Evolutionary conservation across 1,284 basidiomycete species (phyloP).

Genomic region (Mycosarcoma mackinlayi): DNA sequence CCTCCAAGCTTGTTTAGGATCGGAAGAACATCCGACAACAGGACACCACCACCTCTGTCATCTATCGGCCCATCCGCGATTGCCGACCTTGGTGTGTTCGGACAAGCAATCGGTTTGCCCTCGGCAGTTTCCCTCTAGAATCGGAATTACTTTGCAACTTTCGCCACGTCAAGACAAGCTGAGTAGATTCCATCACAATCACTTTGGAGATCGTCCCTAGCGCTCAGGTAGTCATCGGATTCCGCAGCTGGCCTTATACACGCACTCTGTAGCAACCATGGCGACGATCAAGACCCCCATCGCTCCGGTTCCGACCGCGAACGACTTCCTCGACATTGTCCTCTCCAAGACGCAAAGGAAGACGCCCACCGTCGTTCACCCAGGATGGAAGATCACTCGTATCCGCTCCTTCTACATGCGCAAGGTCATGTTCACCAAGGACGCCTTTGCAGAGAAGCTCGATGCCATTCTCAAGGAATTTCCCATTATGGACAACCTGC

Average conservation of each 20-base stretch:
- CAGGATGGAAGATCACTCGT: conserved; percentile 96
- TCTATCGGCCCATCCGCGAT: background rate
- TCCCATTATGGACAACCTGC: conserved; percentile 71
- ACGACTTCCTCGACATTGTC: conserved; percentile 94
- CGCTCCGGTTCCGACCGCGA: conserved; percentile 93
- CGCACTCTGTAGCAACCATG: conserved; percentile 28
- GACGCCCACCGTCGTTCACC: conserved; percentile 84
- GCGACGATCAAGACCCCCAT: conserved; percentile 72
- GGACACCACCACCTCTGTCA: background rate
- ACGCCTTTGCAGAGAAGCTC: conserved; percentile 96
- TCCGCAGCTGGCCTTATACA: background rate
- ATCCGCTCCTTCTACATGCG: conserved; percentile 94
- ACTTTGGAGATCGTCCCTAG: too few relatives aligned
- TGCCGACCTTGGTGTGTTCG: background rate
- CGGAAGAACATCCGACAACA: conserved; percentile 4
- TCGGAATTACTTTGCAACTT: too few relatives aligned
- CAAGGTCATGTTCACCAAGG: conserved; percentile 99
- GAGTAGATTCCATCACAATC: too few relatives aligned
- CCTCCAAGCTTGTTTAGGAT: conserved; percentile 6
- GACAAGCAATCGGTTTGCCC: background rate
- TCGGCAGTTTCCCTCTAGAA: background rate
- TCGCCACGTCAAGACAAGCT: conserved; percentile 5
- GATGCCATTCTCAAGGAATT: conserved; percentile 93
- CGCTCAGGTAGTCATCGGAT: too few relatives aligned
- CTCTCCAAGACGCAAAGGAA: conserved; percentile 94